Base-by-base conservation (phyloP, 2,329 filamentous ascomycete genomes). In the Ceratocystis colombiana region DNA sequence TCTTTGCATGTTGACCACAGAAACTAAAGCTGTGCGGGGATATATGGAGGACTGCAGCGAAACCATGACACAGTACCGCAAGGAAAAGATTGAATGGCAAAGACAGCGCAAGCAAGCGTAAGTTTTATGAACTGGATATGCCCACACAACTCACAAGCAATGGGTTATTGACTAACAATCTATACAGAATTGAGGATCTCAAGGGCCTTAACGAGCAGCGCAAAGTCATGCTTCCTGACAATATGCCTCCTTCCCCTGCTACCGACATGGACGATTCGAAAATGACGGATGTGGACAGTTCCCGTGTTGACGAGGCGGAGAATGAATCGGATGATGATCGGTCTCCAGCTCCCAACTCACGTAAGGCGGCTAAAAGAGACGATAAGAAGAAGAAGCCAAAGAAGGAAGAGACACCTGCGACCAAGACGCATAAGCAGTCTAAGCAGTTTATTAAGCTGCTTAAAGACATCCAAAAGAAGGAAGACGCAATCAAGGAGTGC, bases 61-160 rank as follows among this genome's bases (percentile, higher is more conserved):
- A 72, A 89, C 90, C 65, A 96, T 97, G 92, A 99, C 94, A 1
- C 85, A 86, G 65, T 90, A 95, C 72, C 87, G 94, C 62, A 99
- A 99, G 75, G 89, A 95, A 73, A 96, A 96, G 78, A 96, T 96
- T 68, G 90, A 96, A 70, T 88, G 86, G 76, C 93, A 97, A 76
- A 84, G 91, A 70, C 84, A 88, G 71, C 86, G 88, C 69, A 86
- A 86, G 70, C 80, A 83, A 74, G 78, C 79, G 83, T 86, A 78
- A 75, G 84, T 81, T 50, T 12, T 59, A 48, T 8, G 6, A 62
- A 48, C 41, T 25, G 8, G 5, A 37, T 28, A 48, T 48, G 8
- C 8, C 17, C 10, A 12, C 7, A 7, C 22, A 53, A 53, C 22
- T 22, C 7, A 61, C 48, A 17, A 46, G 25, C 33, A 25, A 15